Percentiles rank a stretch among this genome's conserved stretches.
Evolutionary conservation across 768 basidiomycete genomes (phyloP).

Genomic region (Kwoniella pini): DNA sequence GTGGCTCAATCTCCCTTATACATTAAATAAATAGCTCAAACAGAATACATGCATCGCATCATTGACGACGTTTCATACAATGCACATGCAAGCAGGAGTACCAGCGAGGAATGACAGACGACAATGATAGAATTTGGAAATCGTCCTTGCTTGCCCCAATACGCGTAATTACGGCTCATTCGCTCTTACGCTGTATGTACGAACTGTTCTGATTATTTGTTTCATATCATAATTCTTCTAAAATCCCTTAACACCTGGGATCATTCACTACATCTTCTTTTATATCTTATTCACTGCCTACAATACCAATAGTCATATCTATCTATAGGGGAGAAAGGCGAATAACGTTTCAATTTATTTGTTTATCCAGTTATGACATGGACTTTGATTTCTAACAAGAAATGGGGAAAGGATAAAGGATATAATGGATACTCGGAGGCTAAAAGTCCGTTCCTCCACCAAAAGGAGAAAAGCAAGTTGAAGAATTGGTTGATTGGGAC

Average conservation of each 20-base stretch:
- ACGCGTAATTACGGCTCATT: too few relatives aligned
- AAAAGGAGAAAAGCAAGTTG: neutral
- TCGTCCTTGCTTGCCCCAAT: too few relatives aligned
- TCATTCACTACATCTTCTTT: neutral
- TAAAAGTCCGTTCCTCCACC: neutral
- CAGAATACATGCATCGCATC: too few relatives aligned
- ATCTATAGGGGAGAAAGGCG: neutral
- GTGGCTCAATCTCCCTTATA: too few relatives aligned
- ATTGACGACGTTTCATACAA: too few relatives aligned
- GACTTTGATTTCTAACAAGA: constrained; percentile 5
- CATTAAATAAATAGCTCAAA: too few relatives aligned
- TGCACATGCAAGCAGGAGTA: too few relatives aligned
- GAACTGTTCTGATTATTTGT: constrained; percentile 1
- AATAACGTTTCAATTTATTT: neutral
- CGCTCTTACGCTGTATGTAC: too few relatives aligned
- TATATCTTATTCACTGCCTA: neutral
- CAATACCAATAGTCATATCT: neutral
- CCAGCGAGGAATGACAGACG: too few relatives aligned
- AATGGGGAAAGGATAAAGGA: neutral
- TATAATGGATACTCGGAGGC: neutral
- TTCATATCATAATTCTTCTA: constrained; percentile 7
- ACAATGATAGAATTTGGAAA: too few relatives aligned
- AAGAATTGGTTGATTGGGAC: neutral
- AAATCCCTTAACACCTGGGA: neutral
- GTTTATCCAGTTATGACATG: neutral